Percentiles rank a stretch among this genome's conserved stretches.
Conservation (phyloP, 176 grass and related monocot species). For the Cymbopogon citratus region DNA sequence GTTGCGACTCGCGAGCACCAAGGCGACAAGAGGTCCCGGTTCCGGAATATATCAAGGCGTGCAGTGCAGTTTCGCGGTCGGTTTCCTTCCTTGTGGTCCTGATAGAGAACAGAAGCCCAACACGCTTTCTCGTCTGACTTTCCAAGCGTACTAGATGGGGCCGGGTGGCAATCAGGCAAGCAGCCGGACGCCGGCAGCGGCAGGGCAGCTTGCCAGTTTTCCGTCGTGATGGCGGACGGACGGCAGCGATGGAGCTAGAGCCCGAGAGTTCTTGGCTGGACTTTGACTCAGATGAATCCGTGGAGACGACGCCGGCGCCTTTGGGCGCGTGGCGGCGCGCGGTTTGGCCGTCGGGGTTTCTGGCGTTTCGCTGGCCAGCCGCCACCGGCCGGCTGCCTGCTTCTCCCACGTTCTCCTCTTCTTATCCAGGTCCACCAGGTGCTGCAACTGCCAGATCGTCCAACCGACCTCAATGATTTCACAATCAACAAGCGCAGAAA, state of each 20-base stretch:
- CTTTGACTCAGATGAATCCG: background rate
- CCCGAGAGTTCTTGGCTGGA: background rate
- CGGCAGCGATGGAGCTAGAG: too few relatives aligned
- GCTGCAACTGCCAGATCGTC: background rate
- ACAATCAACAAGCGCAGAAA: background rate
- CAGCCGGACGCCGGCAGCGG: background rate
- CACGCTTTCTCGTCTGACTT: constrained; percentile 31
- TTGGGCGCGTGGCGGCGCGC: background rate
- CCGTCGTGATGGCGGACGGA: background rate
- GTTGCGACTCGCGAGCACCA: too few relatives aligned
- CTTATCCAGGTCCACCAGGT: background rate
- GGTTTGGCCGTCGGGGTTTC: background rate
- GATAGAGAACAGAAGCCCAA: background rate
- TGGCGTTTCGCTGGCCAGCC: background rate
- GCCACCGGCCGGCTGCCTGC: background rate
- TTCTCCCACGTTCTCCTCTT: background rate
- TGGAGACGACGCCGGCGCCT: background rate
- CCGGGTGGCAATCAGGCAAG: background rate
- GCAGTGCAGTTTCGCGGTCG: background rate
- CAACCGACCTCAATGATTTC: background rate
- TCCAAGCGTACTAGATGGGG: background rate
- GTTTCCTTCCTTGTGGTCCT: constrained; percentile 4
- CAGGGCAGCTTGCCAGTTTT: too few relatives aligned
- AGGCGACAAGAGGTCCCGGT: background rate
- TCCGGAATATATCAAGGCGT: background rate